Conservation (phyloP, 768 basidiomycete species). For the Russula virescens region DNA sequence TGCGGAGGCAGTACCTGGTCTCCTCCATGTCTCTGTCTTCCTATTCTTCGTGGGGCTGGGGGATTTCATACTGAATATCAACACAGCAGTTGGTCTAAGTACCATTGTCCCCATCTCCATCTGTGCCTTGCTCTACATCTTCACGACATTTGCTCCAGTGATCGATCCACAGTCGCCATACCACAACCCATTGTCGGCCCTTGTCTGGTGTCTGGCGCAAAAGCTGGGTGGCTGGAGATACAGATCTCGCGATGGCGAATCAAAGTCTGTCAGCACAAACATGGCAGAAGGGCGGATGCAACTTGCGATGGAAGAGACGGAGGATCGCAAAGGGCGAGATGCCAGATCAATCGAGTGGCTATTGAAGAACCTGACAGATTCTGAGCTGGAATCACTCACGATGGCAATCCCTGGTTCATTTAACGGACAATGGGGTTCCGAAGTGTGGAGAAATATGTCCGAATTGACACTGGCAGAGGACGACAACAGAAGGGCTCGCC, state of each 20-base stretch:
- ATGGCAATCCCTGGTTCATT: slow-evolving; percentile 4
- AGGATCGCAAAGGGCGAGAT: slow-evolving; percentile 2
- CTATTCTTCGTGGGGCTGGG: slow-evolving; percentile 47
- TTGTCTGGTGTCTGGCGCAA: slow-evolving; percentile 10
- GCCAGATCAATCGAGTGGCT: slow-evolving; percentile 1
- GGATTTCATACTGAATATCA: slow-evolving; percentile 36
- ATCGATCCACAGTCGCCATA: slow-evolving; percentile 16
- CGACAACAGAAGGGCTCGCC: not conserved
- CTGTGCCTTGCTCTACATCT: slow-evolving; percentile 15
- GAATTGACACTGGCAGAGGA: not conserved
- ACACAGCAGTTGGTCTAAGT: slow-evolving; percentile 4
- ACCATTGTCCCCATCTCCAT: slow-evolving; percentile 2
- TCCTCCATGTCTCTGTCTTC: slow-evolving; percentile 46
- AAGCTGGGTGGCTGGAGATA: not conserved
- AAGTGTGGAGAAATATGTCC: not conserved
- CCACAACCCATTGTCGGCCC: slow-evolving; percentile 4
- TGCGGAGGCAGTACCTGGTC: slow-evolving; percentile 40
- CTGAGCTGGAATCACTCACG: slow-evolving; percentile 3
- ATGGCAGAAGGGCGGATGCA: slow-evolving; percentile 4
- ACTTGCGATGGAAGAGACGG: slow-evolving; percentile 10
- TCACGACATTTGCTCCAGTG: slow-evolving; percentile 8
- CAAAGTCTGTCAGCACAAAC: not conserved
- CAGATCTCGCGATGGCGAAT: not conserved
- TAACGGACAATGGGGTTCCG: not conserved
- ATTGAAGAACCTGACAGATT: not conserved